These are phyloP conservation scores for Aeschynomene evenia DNA, from an alignment of 306 rosid species.

Conservation along the genomic window DNA sequence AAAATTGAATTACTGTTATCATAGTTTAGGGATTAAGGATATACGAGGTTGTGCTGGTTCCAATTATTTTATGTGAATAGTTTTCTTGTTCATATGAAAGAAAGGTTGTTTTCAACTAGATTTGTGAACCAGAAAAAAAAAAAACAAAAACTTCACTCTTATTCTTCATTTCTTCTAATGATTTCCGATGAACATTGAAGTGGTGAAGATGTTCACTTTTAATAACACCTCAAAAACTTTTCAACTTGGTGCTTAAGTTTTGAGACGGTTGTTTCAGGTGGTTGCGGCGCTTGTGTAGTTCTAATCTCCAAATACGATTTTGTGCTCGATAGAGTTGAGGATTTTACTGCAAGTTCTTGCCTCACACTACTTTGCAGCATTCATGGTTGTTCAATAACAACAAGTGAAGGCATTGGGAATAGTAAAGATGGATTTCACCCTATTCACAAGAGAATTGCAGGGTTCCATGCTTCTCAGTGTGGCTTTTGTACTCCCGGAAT, in stretches of 20 bases:
- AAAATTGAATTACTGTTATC: conserved; percentile 10
- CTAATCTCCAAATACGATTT: conserved; percentile 77
- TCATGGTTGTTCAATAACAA: conserved; percentile 69
- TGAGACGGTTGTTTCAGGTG: conserved; percentile 58
- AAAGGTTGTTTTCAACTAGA: background rate
- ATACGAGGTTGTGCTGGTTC: background rate
- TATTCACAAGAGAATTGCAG: conserved; percentile 74
- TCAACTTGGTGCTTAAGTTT: conserved; percentile 21
- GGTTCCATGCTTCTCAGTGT: conserved; percentile 92
- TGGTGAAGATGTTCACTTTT: background rate
- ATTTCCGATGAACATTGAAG: background rate
- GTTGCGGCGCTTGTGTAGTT: conserved; percentile 95
- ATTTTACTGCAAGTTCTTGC: conserved; percentile 74
- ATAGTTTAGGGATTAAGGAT: background rate
- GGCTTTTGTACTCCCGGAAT: conserved; percentile 96
- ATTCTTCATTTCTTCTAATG: conserved; percentile 1
- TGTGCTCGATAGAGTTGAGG: conserved; percentile 53
- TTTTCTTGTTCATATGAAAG: background rate
- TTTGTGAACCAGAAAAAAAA: background rate
- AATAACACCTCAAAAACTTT: background rate
- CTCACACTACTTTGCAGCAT: conserved; percentile 78
- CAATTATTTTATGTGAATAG: background rate
- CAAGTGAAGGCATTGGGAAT: conserved; percentile 89
- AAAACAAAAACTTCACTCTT: background rate
- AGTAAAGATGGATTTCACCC: conserved; percentile 73